A percentile compares a stretch with the other conserved stretches of the same genome.
phyloP scores from a whole-genome alignment of 1,284 basidiomycete species.

The Lignosus rhinocerotis region DNA sequence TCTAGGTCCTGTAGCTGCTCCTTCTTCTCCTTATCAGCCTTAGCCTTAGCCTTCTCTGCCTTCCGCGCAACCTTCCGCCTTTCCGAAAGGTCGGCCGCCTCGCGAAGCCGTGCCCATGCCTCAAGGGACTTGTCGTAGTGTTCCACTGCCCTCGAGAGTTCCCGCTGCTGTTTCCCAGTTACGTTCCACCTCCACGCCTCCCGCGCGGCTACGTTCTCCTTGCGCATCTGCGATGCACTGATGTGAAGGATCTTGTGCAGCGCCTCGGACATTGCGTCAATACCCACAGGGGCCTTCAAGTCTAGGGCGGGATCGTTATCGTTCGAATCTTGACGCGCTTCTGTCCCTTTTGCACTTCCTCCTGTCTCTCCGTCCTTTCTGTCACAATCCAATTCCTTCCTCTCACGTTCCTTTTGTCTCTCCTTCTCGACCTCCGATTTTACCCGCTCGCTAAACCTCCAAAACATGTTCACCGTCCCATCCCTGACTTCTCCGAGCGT shows the following conservation, averaged over 20 bases:
- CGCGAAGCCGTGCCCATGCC: background rate
- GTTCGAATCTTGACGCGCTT: background rate
- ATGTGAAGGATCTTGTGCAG: slow-evolving; percentile 1
- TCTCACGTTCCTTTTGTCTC: background rate
- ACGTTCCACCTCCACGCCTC: background rate
- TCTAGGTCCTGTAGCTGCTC: background rate
- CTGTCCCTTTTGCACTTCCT: too few relatives aligned
- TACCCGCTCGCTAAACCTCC: background rate
- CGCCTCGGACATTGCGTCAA: slow-evolving; percentile 5
- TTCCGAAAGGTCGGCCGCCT: background rate
- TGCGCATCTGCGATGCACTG: background rate
- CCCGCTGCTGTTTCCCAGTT: background rate
- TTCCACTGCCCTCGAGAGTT: background rate
- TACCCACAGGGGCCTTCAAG: background rate
- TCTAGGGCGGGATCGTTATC: background rate
- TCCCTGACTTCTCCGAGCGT: slow-evolving; percentile 4
- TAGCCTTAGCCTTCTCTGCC: background rate
- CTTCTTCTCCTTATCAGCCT: background rate
- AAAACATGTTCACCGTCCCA: background rate
- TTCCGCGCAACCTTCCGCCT: slow-evolving; percentile 1
- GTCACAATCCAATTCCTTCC: background rate
- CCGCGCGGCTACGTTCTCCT: background rate
- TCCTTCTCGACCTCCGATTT: background rate
- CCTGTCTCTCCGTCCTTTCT: background rate
- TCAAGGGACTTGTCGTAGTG: slow-evolving; percentile 8